These are phyloP conservation scores for Diaporthe humulicola DNA, from an alignment of 2,329 filamentous ascomycete species.

Conservation along the genomic window DNA sequence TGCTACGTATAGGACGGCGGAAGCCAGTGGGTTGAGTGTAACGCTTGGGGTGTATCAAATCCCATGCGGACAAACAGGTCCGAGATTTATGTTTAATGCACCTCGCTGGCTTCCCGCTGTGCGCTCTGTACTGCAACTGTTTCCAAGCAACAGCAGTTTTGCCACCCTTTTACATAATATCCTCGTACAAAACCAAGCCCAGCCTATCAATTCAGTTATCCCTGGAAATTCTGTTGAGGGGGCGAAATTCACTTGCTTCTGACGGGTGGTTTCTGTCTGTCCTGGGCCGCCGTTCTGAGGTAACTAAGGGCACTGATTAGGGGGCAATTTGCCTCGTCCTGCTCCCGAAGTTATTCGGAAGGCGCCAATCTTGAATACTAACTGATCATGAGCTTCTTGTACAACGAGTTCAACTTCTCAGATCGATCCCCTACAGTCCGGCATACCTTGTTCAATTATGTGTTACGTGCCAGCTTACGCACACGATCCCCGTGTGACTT, in stretches of 20 bases:
- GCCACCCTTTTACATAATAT: not conserved
- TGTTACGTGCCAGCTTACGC: not conserved
- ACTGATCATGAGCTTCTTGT: not conserved
- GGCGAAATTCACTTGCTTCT: not conserved
- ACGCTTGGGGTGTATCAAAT: not conserved
- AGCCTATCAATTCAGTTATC: not conserved
- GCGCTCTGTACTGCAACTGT: not conserved
- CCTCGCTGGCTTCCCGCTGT: not conserved
- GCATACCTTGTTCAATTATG: not conserved
- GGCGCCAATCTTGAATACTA: not conserved
- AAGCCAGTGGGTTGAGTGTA: not conserved
- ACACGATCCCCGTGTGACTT: not conserved
- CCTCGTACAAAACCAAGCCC: not conserved
- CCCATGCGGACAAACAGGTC: not conserved
- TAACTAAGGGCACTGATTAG: not conserved
- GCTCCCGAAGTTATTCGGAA: not conserved
- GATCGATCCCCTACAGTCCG: not conserved
- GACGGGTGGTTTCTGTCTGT: not conserved
- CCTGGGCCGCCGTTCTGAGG: not conserved
- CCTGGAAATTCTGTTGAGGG: not conserved
- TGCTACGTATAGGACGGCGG: not conserved
- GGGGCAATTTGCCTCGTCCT: not conserved
- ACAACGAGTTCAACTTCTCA: not conserved
- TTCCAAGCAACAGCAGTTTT: constrained; percentile 2
- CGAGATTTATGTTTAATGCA: not conserved